Evolutionary conservation across 164 flowering plant genomes (phyloP).

Genomic region (Hamamelis virginiana): DNA sequence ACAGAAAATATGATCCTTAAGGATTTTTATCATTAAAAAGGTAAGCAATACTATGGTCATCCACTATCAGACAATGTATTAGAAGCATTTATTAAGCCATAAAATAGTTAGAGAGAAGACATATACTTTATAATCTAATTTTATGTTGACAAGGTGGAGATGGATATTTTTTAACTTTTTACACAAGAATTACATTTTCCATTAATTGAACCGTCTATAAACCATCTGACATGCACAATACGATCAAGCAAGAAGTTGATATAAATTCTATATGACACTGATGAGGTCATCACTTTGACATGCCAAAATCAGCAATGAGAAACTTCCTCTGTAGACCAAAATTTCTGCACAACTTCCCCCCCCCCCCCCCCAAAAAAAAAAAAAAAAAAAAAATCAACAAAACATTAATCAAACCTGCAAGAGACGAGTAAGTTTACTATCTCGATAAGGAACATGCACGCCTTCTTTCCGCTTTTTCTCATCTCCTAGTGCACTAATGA

Average conservation of each 20-base stretch:
- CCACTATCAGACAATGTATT: background rate
- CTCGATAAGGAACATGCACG: conserved; percentile 95
- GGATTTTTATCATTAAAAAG: background rate
- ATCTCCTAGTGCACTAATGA: conserved; percentile 99
- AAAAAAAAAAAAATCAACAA: too few relatives aligned
- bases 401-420: conserved; percentile 67
- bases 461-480: conserved; percentile 97
- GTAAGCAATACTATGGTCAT: background rate
- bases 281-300: background rate
- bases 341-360: background rate
- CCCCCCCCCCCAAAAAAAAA: too few relatives aligned
- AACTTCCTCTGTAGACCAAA: background rate
- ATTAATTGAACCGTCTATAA: background rate
- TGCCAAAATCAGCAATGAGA: background rate
- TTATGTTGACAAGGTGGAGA: too few relatives aligned
- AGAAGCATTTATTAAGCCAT: background rate
- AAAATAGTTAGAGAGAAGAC: background rate
- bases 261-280: background rate
- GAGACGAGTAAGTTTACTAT: conserved; percentile 97
- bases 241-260: background rate
- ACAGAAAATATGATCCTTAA: background rate
- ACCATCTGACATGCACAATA: background rate
- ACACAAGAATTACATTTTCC: background rate
- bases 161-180: background rate
- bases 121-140: background rate